Evolutionary conservation across 805 yeast species (phyloP).

Genomic region (Isabelozyma heimii): DNA sequence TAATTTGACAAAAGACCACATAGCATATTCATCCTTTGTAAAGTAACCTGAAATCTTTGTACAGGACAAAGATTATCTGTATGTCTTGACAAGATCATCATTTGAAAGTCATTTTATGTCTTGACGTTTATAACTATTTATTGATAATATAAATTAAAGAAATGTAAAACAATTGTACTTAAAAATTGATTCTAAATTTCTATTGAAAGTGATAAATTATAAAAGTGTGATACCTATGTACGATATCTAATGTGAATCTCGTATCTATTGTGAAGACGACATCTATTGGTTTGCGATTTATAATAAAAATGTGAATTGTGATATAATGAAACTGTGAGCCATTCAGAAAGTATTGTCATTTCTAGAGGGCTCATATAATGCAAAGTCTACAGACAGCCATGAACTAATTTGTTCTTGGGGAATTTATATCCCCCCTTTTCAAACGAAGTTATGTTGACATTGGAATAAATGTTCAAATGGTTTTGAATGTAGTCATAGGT

Average conservation of each 20-base stretch:
- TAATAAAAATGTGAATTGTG: background rate
- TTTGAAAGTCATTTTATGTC: background rate
- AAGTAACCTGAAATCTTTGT: background rate
- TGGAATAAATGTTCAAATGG: slow-evolving; percentile 67
- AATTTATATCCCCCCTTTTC: slow-evolving; percentile 60
- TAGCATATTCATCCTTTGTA: background rate
- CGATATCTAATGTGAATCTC: no score
- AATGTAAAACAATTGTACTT: no score
- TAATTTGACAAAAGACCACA: background rate
- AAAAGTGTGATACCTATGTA: no score
- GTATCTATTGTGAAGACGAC: no score
- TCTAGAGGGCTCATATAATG: background rate
- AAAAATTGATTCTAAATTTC: no score
- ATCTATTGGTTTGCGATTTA: no score
- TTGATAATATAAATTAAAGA: background rate
- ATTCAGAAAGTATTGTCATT: background rate
- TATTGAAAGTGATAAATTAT: background rate
- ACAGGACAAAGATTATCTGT: background rate
- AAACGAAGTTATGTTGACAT: slow-evolving; percentile 75
- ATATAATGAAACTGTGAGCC: background rate
- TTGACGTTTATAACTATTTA: background rate
- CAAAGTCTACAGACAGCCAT: slow-evolving; percentile 11
- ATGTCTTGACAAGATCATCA: background rate
- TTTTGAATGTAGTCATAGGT: slow-evolving; percentile 76
- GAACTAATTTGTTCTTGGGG: slow-evolving; percentile 37